These are phyloP conservation scores for Xylaria sp. DNA, from an alignment of 2,329 filamentous ascomycete species.

Conservation along the genomic window DNA sequence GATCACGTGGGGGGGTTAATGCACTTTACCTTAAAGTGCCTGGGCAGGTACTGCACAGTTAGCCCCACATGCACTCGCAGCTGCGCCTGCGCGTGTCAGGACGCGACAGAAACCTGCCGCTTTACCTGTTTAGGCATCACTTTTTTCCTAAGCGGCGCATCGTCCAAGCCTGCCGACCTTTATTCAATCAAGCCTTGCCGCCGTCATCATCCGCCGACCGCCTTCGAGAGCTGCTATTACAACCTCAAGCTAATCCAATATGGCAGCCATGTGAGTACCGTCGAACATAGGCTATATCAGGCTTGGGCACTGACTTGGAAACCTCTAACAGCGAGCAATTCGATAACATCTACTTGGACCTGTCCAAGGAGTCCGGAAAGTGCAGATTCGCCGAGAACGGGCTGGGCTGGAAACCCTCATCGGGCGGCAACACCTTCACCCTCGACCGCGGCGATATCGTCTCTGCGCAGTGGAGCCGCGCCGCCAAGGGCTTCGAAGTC, in stretches of 20 bases:
- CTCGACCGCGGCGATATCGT: constrained; percentile 87
- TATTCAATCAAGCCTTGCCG: constrained; percentile 18
- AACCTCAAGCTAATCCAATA: constrained; percentile 34
- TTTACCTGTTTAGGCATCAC: constrained; percentile 31
- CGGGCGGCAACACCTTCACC: constrained; percentile 91
- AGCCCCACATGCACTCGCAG: not conserved
- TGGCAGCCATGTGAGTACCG: constrained; percentile 47
- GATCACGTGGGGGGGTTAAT: not conserved
- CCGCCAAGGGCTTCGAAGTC: constrained; percentile 90
- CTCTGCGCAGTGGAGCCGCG: constrained; percentile 93
- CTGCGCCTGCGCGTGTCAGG: constrained; percentile 26
- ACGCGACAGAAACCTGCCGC: constrained; percentile 34
- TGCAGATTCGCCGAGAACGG: constrained; percentile 95
- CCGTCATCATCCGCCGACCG: constrained; percentile 6
- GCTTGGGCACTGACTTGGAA: constrained; percentile 28
- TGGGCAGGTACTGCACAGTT: not conserved
- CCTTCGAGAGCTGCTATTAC: constrained; percentile 18
- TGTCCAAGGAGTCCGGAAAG: constrained; percentile 91
- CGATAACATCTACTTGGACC: constrained; percentile 95
- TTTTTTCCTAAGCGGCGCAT: constrained; percentile 12
- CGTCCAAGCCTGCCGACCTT: constrained; percentile 7
- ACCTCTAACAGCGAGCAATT: constrained; percentile 79
- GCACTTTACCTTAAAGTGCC: not conserved
- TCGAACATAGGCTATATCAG: not conserved
- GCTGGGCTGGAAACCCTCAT: constrained; percentile 92